Evolutionary conservation across 2,329 filamentous ascomycete species (phyloP).

Genomic region (Paraphaeosphaeria sporulosa): DNA sequence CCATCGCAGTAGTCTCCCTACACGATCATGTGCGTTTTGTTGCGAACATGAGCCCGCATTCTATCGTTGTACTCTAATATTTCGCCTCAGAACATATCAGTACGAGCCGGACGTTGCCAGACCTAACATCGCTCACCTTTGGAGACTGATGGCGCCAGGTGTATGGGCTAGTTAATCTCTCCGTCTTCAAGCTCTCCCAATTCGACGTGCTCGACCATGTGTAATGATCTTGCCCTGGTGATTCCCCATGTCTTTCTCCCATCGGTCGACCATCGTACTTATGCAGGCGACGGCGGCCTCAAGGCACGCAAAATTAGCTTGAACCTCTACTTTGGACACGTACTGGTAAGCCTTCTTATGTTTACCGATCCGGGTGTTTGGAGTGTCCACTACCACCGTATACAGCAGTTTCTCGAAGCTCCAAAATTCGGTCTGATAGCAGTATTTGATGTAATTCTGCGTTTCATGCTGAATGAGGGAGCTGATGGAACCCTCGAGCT

Average conservation of each 20-base stretch:
- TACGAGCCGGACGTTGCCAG: too few relatives aligned
- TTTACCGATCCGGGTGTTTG: neutral
- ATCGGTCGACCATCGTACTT: neutral
- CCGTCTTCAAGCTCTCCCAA: too few relatives aligned
- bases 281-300: neutral
- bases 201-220: too few relatives aligned
- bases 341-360: neutral
- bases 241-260: neutral
- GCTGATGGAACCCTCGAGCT: neutral
- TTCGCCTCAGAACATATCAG: too few relatives aligned
- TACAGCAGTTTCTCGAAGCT: conserved; percentile 5
- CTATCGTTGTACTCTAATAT: too few relatives aligned
- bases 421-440: neutral
- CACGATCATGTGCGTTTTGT: too few relatives aligned
- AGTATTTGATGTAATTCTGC: conserved; percentile 6
- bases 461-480: neutral
- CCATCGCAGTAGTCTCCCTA: too few relatives aligned
- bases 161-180: too few relatives aligned
- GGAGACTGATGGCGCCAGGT: too few relatives aligned
- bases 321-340: neutral
- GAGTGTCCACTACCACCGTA: conserved; percentile 1
- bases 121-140: too few relatives aligned
- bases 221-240: neutral
- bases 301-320: neutral
- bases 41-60: too few relatives aligned